Evolutionary conservation across 805 yeast genomes (phyloP), one percentile per base, ranked within the genome.

Genomic region (Candida oleophila): DNA sequence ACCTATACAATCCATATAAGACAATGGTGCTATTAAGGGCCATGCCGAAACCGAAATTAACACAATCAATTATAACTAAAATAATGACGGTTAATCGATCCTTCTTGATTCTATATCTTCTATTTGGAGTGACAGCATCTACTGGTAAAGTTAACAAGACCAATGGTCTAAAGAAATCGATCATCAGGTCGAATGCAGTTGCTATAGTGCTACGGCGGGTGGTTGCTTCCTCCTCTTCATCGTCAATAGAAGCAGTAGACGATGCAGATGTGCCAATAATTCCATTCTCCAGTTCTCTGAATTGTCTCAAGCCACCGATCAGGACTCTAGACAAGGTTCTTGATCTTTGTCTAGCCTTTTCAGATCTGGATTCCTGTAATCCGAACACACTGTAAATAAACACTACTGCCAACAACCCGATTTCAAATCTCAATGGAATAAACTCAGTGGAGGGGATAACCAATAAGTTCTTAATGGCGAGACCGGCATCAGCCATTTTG

Each of bases 341-440:
- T n/a, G 89, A 77, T 57, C 77, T 77, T 35, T 60, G 58, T 55
- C 82, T 70, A 2, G 87, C 78, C 43, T 73, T 70, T 28, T 60
- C 55, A 14, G 87, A 79, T 52, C 92, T 72, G 4, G 90, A 82
- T 59, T 87, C 95, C 2, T 82, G 82, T 14, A 86, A 58, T 2
- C 78, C 56, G 40, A 68, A 53, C 20, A 56, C 39, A 3, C 57
- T 48, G 46, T 62, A 65, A 12, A 64, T 9, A 1, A 61, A 43
- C 4, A 75, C 54, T 0, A 68, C 9, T 3, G 73, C 55, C 1
- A 77, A 4, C 0, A 76, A 43, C 2, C 70, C 60, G 2, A 76
- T 3, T 4, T 69, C 57, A 3, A 68, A 57, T 15, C 47, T 62
- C 52, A 52, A 65, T 45, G 76, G 73, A 14, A 57, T 47, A 44